These are phyloP conservation scores for Xylaria grammica DNA, from an alignment of 495 filamentous ascomycete species.

Conservation along the genomic window DNA sequence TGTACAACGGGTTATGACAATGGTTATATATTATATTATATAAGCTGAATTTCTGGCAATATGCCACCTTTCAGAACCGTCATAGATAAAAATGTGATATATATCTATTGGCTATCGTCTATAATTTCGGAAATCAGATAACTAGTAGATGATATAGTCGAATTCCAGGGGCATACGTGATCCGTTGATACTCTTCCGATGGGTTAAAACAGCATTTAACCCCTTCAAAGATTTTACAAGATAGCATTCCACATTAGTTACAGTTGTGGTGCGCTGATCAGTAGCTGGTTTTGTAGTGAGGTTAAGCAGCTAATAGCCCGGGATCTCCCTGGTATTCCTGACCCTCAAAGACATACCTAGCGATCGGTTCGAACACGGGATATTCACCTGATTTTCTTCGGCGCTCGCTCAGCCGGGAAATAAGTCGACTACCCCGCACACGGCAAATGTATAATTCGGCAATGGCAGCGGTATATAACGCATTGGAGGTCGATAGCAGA, in stretches of 20 bases:
- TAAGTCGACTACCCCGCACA: conserved; percentile 7
- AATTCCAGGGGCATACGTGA: background rate
- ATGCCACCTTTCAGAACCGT: background rate
- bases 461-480: conserved; percentile 10
- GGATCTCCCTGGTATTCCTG: background rate
- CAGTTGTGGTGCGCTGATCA: background rate
- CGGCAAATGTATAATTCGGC: conserved; percentile 35
- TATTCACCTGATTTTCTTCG: no score
- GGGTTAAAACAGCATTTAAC: background rate
- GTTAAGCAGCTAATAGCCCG: background rate
- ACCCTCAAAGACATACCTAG: background rate
- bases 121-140: no score
- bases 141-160: no score
- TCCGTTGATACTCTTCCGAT: background rate
- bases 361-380: background rate
- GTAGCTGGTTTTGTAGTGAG: background rate
- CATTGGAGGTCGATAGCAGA: background rate
- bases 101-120: background rate
- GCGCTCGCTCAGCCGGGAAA: background rate
- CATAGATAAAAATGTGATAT: background rate
- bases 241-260: background rate
- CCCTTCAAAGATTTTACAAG: background rate
- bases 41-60: background rate
- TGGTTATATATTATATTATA: background rate
- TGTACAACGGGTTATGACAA: background rate